Conservation (phyloP, 495 filamentous ascomycete genomes). For the Xylona heveae region DNA sequence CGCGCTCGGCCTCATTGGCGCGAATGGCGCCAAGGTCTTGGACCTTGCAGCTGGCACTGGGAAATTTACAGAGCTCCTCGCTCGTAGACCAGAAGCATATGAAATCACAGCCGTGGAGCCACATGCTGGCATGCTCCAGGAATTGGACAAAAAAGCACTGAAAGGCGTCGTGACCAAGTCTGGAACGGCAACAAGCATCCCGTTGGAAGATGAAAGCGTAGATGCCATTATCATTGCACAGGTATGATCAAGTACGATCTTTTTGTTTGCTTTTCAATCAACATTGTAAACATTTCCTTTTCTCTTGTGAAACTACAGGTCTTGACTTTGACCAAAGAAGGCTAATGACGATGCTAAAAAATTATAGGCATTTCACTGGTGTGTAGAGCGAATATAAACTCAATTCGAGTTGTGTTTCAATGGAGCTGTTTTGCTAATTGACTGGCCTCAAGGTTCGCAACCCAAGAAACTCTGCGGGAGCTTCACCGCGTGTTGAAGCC, state of each 20-base stretch:
- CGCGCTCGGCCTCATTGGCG: constrained; percentile 20
- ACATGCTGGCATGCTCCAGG: constrained; percentile 33
- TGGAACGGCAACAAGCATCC: constrained; percentile 31
- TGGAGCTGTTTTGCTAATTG: neutral
- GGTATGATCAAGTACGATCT: constrained; percentile 20
- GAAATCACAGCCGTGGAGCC: constrained; percentile 40
- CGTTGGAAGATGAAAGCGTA: constrained; percentile 29
- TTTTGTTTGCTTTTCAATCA: constrained; percentile 1
- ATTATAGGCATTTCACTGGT: constrained; percentile 38
- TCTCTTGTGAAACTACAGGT: too few species aligned
- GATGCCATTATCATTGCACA: constrained; percentile 43
- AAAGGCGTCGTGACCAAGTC: constrained; percentile 24
- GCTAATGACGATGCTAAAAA: neutral
- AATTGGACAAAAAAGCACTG: constrained; percentile 30
- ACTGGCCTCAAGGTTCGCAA: constrained; percentile 31
- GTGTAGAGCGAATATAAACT: constrained; percentile 4
- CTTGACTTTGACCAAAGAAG: too few species aligned
- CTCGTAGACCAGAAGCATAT: constrained; percentile 26
- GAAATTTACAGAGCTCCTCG: constrained; percentile 40
- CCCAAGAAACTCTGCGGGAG: constrained; percentile 27
- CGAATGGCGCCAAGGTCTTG: constrained; percentile 23
- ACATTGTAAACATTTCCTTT: too few species aligned
- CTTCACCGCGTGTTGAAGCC: constrained; percentile 34
- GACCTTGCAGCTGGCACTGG: constrained; percentile 46
- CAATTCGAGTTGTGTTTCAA: neutral